Evolutionary conservation across 1,284 basidiomycete species (phyloP).

Genomic region (Kalmanozyma brasiliensis): DNA sequence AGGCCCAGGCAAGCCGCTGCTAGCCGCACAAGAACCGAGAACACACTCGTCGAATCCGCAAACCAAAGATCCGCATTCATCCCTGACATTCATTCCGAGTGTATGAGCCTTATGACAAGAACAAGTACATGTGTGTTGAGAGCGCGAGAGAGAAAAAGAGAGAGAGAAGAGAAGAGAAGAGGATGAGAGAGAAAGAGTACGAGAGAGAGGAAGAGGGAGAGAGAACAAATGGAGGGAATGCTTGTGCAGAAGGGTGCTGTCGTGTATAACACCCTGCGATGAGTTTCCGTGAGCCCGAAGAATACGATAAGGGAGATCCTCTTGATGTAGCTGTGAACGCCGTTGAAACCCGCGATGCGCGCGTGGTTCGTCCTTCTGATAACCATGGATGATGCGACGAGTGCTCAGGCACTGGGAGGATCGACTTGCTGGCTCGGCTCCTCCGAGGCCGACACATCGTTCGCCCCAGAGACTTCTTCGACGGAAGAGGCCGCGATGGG

Average conservation of each 20-base stretch:
- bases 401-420: constrained; percentile 17
- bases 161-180: constrained; percentile 1
- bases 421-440: constrained; percentile 12
- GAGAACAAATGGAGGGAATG: not conserved
- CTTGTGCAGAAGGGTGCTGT: constrained; percentile 12
- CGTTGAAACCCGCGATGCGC: too few relatives aligned
- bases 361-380: not conserved
- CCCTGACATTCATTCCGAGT: constrained; percentile 6
- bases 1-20: constrained; percentile 4
- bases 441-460: not conserved
- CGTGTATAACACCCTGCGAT: constrained; percentile 24
- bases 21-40: not conserved
- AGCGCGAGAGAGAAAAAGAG: constrained; percentile 4
- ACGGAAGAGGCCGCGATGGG: constrained; percentile 16
- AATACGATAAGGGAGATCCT: too few relatives aligned
- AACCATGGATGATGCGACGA: too few relatives aligned
- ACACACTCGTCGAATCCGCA: too few relatives aligned
- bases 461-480: constrained; percentile 1
- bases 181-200: constrained; percentile 4
- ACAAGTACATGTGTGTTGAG: constrained; percentile 11
- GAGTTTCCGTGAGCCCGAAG: not conserved
- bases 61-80: not conserved
- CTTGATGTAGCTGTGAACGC: too few relatives aligned
- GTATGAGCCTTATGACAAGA: constrained; percentile 5
- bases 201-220: constrained; percentile 3